A percentile compares a stretch with the other conserved stretches of the same genome.
Conservation (phyloP, 768 basidiomycete genomes). For the Russula foetens region DNA sequence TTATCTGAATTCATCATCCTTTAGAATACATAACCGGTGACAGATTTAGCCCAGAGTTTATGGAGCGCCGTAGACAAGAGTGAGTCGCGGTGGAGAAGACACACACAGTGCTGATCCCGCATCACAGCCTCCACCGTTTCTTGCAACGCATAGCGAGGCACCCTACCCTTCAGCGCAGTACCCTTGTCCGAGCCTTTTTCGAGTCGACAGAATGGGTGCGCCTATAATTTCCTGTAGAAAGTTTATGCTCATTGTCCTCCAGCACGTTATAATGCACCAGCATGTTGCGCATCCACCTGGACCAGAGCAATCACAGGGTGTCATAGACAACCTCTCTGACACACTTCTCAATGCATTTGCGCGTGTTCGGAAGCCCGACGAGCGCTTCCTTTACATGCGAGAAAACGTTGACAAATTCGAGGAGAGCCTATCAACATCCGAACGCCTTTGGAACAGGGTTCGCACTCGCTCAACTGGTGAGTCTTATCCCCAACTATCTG, state of each 20-base stretch:
- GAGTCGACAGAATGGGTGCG: slow-evolving; percentile 98
- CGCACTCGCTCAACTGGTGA: slow-evolving; percentile 83
- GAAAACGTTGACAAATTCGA: slow-evolving; percentile 94
- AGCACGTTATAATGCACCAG: slow-evolving; percentile 98
- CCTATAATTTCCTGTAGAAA: slow-evolving; percentile 5
- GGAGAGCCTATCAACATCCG: slow-evolving; percentile 77
- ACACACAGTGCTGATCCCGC: slow-evolving; percentile 1
- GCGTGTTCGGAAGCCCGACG: slow-evolving; percentile 93
- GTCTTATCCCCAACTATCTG: slow-evolving; percentile 30
- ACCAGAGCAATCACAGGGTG: slow-evolving; percentile 66
- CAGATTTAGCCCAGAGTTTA: slow-evolving; percentile 93
- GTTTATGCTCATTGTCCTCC: slow-evolving; percentile 7
- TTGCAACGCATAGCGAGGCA: slow-evolving; percentile 86
- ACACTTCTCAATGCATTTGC: slow-evolving; percentile 94
- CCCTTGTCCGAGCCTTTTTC: slow-evolving; percentile 88
- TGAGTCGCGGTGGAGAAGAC: slow-evolving; percentile 33
- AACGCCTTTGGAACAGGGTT: slow-evolving; percentile 71
- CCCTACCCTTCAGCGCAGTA: slow-evolving; percentile 87
- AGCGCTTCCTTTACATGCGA: slow-evolving; percentile 87
- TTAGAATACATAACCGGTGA: slow-evolving; percentile 97
- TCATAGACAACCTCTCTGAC: slow-evolving; percentile 94
- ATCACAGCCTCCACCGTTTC: slow-evolving; percentile 79
- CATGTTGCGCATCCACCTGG: slow-evolving; percentile 88
- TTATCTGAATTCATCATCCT: neutral
- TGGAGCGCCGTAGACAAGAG: slow-evolving; percentile 88